Conservation (phyloP, 1,284 basidiomycete genomes). For the Ceratobasidium sp. region DNA sequence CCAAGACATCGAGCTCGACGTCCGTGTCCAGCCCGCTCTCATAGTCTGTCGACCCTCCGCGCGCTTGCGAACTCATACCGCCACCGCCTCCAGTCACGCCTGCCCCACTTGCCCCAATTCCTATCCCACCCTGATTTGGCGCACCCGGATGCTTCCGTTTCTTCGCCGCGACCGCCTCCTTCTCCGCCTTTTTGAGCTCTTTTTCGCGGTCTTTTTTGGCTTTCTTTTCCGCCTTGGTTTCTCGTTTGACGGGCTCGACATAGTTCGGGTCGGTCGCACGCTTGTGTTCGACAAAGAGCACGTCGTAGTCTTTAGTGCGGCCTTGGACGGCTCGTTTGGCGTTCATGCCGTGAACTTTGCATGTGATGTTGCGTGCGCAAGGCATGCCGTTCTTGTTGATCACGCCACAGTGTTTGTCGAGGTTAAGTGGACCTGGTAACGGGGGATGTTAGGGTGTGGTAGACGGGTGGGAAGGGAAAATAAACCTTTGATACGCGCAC, state of each 20-base stretch:
- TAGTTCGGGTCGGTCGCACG: conserved; percentile 92
- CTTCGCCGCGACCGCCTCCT: conserved; percentile 54
- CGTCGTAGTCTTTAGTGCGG: conserved; percentile 87
- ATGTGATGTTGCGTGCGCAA: conserved; percentile 96
- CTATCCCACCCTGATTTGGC: conserved; percentile 48
- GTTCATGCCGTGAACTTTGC: conserved; percentile 98
- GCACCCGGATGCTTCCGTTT: conserved; percentile 62
- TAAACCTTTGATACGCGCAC: conserved; percentile 74
- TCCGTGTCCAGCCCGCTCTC: conserved; percentile 83
- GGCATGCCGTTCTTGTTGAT: conserved; percentile 95
- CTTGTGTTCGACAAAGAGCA: conserved; percentile 92
- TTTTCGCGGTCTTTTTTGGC: conserved; percentile 82
- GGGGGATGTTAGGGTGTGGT: conserved; percentile 6
- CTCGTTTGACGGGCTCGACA: conserved; percentile 89
- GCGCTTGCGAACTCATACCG: conserved; percentile 56
- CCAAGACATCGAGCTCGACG: conserved; percentile 70
- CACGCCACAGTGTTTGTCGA: conserved; percentile 95
- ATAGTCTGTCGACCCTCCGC: conserved; percentile 67
- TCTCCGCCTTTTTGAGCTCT: conserved; percentile 69
- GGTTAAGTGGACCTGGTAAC: conserved; percentile 75
- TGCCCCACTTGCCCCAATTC: conserved; percentile 57
- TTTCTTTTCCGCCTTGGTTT: conserved; percentile 83
- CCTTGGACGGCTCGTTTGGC: conserved; percentile 93
- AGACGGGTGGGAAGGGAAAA: conserved; percentile 26
- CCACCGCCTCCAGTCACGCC: conserved; percentile 59